These are phyloP conservation scores for Coniosporium tulheliwenetii DNA, from an alignment of 2,329 filamentous ascomycete species.

Conservation along the genomic window DNA sequence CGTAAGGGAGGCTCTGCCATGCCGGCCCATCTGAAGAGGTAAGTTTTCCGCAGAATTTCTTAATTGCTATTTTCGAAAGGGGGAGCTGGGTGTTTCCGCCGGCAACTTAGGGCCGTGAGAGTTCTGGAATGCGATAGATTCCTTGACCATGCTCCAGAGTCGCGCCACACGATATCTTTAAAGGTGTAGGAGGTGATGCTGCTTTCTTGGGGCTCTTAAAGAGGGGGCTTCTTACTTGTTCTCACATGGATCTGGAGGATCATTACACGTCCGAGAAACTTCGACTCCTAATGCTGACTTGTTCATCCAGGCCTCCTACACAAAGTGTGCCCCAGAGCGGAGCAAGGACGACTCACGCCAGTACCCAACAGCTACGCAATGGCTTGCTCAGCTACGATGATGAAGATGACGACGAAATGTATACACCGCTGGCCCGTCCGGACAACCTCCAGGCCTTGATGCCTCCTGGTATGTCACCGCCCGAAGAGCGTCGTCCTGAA, in stretches of 20 bases:
- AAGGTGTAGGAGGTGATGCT: no score
- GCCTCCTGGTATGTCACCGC: constrained; percentile 19
- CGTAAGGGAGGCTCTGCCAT: neutral
- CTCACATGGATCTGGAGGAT: neutral
- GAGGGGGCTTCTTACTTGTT: no score
- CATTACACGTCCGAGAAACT: neutral
- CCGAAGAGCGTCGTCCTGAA: constrained; percentile 17
- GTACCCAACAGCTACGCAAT: neutral
- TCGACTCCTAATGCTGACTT: neutral
- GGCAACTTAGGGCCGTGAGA: no score
- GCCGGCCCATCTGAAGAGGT: neutral
- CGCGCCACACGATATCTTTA: no score
- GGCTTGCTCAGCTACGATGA: constrained; percentile 23
- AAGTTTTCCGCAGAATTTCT: no score
- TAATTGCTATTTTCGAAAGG: no score
- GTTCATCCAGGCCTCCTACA: neutral
- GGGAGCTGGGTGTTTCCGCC: no score
- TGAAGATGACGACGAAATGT: constrained; percentile 28
- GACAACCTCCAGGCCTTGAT: constrained; percentile 30
- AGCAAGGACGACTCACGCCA: constrained; percentile 2
- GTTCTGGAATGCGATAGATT: no score
- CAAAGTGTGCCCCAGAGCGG: constrained; percentile 7
- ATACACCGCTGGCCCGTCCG: constrained; percentile 29
- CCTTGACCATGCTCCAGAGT: no score
- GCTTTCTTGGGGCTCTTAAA: no score